Base-by-base conservation (phyloP, 2,329 filamentous ascomycete species). In the Ophiocordyceps unilateralis region DNA sequence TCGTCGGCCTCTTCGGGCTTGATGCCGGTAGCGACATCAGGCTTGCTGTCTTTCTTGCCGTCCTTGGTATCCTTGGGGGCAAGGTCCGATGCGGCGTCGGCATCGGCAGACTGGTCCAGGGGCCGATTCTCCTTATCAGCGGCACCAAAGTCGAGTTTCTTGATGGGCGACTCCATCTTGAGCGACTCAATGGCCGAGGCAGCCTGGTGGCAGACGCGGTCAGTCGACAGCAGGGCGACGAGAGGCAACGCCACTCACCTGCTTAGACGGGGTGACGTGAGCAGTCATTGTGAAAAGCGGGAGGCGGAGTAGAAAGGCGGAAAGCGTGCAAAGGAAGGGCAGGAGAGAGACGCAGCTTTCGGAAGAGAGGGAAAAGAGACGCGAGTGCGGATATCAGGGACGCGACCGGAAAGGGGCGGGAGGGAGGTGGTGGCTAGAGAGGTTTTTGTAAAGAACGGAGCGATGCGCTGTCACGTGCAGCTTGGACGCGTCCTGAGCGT, bases 101-200 rank as follows among this genome's bases (percentile, higher is more conserved):
- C 65, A 54, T 75, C 58, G 51, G 68, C 59, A 49, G 69, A 60
- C 36, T 63, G 52, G 46, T 71, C 67, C 50, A 71, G 65, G 47
- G 72, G 69, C 47, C 70, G 66, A 67, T 93, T 93, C 69, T 94
- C 88, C 68, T 94, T 94, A 68, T 85, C 73, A 46, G 71, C 71
- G 43, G 68, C 59, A 50, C 72, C 66, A 61, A 94, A 86, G 68
- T 83, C 72, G 51, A 91, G 76, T 74, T 93, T 93, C 81, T 94
- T 94, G 50, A 82, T 68, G 39, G 88, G 87, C 1, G 86, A 91
- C 53, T 93, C 84, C 78, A 95, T 93, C 68, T 89, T 93, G 62
- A 96, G 74, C 53, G 76, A 78, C 64, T 91, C 80, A 58, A 96
- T 81, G 55, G 79, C 86, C 57, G 84, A 80, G 56, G 87, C 83